Percentiles rank a stretch among this genome's conserved stretches.
Evolutionary conservation across 2,329 filamentous ascomycete genomes (phyloP).

Genomic region (Cytospora paraplurivora): DNA sequence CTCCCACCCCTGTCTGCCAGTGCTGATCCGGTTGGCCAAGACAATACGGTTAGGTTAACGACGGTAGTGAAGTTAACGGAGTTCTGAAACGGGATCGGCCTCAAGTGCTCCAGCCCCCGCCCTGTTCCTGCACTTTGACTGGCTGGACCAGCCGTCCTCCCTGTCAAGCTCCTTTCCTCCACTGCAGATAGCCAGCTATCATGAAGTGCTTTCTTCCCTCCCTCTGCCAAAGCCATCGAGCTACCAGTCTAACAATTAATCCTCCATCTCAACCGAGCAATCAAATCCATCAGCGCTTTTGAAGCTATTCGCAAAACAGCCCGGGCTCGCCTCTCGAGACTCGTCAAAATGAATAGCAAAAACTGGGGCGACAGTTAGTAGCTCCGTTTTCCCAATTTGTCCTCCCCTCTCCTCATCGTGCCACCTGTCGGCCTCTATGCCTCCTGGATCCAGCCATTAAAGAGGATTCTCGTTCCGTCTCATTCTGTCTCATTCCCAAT

Average conservation of each 20-base stretch:
- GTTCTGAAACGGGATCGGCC: neutral
- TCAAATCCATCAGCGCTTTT: conserved; percentile 23
- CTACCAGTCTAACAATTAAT: conserved; percentile 29
- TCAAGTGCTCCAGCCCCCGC: conserved; percentile 5
- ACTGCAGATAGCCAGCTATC: conserved; percentile 28
- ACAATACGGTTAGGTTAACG: neutral
- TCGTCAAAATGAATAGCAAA: conserved; percentile 28
- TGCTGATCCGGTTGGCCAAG: neutral
- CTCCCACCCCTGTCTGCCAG: neutral
- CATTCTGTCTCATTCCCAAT: too few relatives aligned
- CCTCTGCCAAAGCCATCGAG: conserved; percentile 15
- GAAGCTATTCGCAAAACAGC: conserved; percentile 25
- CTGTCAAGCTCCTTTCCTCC: conserved; percentile 14
- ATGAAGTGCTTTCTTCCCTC: conserved; percentile 16
- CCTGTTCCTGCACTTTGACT: conserved; percentile 10
- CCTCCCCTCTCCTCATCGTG: conserved; percentile 1
- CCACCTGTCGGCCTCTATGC: conserved; percentile 6
- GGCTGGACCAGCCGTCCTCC: conserved; percentile 6
- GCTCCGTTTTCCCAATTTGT: conserved; percentile 20
- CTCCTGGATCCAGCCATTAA: neutral
- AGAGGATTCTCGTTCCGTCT: too few relatives aligned
- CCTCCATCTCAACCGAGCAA: conserved; percentile 18
- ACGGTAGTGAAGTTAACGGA: neutral
- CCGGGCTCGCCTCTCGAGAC: conserved; percentile 12
- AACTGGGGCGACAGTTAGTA: conserved; percentile 30